These are phyloP conservation scores for Papilionanthe hybrid DNA, from an alignment of 116 monocot genomes.

Conservation along the genomic window DNA sequence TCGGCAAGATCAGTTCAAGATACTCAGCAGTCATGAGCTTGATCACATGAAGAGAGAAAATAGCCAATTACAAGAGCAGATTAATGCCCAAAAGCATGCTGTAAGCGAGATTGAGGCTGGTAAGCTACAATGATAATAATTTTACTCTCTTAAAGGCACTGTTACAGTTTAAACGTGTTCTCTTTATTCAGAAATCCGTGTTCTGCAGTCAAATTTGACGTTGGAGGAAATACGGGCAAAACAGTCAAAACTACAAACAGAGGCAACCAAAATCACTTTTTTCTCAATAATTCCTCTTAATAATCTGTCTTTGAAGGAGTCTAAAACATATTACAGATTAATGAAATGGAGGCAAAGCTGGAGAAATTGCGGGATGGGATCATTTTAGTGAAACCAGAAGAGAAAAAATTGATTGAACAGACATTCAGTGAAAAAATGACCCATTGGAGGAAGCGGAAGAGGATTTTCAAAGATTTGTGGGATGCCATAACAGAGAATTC, in stretches of 20 bases:
- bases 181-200: constrained; percentile 55
- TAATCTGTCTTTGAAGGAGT: not conserved
- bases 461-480: constrained; percentile 92
- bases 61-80: constrained; percentile 60
- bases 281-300: not conserved
- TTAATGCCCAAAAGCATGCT: constrained; percentile 42
- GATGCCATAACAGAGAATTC: constrained; percentile 85
- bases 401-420: constrained; percentile 69
- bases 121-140: constrained; percentile 17
- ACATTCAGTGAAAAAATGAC: constrained; percentile 63
- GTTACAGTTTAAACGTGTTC: not conserved
- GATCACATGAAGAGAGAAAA: constrained; percentile 75
- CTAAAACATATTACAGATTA: constrained; percentile 31
- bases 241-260: constrained; percentile 50
- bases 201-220: constrained; percentile 77
- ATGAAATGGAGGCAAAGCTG: constrained; percentile 68
- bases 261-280: constrained; percentile 25
- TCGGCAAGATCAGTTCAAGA: constrained; percentile 70
- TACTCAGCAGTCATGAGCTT: constrained; percentile 71
- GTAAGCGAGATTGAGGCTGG: constrained; percentile 64
- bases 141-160: not conserved
- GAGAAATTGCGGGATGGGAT: constrained; percentile 60
- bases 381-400: constrained; percentile 72
- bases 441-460: constrained; percentile 88
- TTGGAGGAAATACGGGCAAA: constrained; percentile 62